Evolutionary conservation across 2,329 filamentous ascomycete genomes (phyloP).

Genomic region (Stenocarpella maydis): DNA sequence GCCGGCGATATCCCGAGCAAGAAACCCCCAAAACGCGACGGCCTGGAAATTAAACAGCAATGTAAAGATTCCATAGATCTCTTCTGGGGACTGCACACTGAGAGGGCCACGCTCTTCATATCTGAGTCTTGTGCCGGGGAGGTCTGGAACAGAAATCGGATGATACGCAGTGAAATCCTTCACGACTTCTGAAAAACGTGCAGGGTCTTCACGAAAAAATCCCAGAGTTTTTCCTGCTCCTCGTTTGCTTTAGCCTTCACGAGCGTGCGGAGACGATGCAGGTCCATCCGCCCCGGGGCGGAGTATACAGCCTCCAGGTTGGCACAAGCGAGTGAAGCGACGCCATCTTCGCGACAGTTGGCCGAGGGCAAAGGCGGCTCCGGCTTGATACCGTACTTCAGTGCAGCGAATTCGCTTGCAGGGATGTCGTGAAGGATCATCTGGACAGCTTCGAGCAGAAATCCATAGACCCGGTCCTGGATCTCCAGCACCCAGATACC

Average conservation of each 20-base stretch:
- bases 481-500: background rate
- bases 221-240: background rate
- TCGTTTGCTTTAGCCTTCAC: background rate
- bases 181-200: background rate
- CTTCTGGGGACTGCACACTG: rapidly evolving
- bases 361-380: background rate
- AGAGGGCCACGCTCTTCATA: background rate
- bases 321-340: background rate
- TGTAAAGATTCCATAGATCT: rapidly evolving
- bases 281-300: background rate
- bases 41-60: rapidly evolving
- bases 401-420: background rate
- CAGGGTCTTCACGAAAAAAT: background rate
- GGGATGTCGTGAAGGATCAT: background rate
- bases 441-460: background rate
- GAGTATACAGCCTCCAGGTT: background rate
- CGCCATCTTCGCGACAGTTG: background rate
- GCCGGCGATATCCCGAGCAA: background rate
- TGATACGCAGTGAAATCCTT: background rate
- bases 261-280: background rate
- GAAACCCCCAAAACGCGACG: background rate
- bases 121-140: rapidly evolving
- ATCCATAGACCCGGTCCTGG: background rate
- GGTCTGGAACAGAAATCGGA: background rate
- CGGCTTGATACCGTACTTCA: background rate